Evolutionary conservation across 768 basidiomycete species (phyloP), one percentile per base, ranked within the genome.

Genomic region (Leccinum variicolor): DNA sequence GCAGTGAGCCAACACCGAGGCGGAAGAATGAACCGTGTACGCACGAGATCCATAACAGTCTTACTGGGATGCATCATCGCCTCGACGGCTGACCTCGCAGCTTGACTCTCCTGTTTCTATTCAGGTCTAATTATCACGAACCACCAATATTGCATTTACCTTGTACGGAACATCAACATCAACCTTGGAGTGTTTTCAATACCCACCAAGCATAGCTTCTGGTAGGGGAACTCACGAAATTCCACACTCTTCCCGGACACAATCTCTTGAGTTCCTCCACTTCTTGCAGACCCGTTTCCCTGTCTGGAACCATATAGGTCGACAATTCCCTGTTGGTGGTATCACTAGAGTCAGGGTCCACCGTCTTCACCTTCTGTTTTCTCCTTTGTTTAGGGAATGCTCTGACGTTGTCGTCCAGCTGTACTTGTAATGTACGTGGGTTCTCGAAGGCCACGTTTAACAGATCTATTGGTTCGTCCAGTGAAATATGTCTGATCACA

Each of bases 361-460:
- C 25, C 39, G 9, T 58, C 36, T 62, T 62, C 43, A 54, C 45
- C 48, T 64, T 67, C 54, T 61, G 64, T 64, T 72, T 78, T 67
- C 73, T 76, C 58, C 79, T 75, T 65, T 70, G 77, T 61, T 79
- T 82, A 13, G 76, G 68, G n/a, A 77, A 64, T 1, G 75, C 76
- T 15, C 76, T 77, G 29, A 71, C 58, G 59, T 83, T 83, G 13
- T 81, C 79, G 50, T 78, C 77, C 21, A 74, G 59, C 58, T 80
- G 76, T 4, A 78, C 68, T 47, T 76, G 76, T 14, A 89, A 73
- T 66, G 90, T 89, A 6, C 92, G 83, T n/a, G 94, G 94, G 66
- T 97, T 97, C 69, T 98, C 94, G 63, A 98, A 98, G 1, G 92
- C 92, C 5, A 98, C 92, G 64, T 97, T 97, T 8, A 98, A 76